Conservation (phyloP, 202 grass and related monocot species). For the Setaria viridis region DNA sequence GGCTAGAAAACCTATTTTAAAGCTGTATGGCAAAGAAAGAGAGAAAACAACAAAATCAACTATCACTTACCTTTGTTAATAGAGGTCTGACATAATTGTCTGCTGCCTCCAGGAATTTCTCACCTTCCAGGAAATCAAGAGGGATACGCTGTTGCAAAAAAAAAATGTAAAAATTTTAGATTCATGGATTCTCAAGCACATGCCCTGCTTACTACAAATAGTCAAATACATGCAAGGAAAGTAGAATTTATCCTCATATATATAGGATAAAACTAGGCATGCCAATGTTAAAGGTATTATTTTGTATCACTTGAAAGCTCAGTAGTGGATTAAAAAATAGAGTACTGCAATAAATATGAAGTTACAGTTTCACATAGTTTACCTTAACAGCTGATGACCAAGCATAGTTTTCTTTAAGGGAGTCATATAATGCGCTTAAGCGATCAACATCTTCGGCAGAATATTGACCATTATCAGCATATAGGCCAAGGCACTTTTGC, state of each 20-base stretch:
- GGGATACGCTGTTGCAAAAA: constrained; percentile 84
- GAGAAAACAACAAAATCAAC: constrained; percentile 16
- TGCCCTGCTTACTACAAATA: constrained; percentile 3
- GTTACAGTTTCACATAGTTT: constrained; percentile 38
- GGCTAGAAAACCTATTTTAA: constrained; percentile 3
- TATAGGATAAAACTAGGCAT: constrained; percentile 18
- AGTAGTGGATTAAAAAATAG: constrained; percentile 12
- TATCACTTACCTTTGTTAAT: constrained; percentile 82
- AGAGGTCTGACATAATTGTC: constrained; percentile 91
- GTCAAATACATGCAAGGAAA: background rate
- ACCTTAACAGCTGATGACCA: constrained; percentile 99
- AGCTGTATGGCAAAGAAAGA: background rate
- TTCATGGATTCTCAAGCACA: background rate
- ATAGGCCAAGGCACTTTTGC: constrained; percentile 89
- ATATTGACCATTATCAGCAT: constrained; percentile 90
- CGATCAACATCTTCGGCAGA: constrained; percentile 70
- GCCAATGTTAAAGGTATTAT: background rate
- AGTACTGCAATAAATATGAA: background rate
- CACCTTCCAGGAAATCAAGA: constrained; percentile 94
- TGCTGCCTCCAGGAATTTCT: constrained; percentile 86
- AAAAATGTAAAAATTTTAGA: constrained; percentile 29
- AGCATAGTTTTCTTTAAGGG: constrained; percentile 84
- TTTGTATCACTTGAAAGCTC: constrained; percentile 1
- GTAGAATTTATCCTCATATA: background rate
- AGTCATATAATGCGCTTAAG: constrained; percentile 76